Base-by-base conservation (phyloP, 2,329 filamentous ascomycete genomes). In the Fusarium heterosporum region DNA sequence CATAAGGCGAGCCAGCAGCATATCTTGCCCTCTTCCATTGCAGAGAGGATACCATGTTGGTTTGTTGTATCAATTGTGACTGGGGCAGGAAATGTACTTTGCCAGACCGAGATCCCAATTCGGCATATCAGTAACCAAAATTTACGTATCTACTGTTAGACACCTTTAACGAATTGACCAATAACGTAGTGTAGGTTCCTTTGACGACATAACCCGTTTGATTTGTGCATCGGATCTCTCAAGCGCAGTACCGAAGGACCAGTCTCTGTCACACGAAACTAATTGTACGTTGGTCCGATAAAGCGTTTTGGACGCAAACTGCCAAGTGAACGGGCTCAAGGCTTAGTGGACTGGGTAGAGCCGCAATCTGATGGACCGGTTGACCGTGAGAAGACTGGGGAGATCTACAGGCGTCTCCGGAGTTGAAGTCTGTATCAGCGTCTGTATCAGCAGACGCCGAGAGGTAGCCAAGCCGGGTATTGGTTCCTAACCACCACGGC, bases 81-180 rank as follows among this genome's bases (percentile, higher is more conserved):
- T 29, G 51, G 61, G 56, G 41, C 29, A 52, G 28, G 30, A 66
- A 45, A 65, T 71, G 67, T 50, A 62, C 17, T 55, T 72, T 32
- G 57, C 62, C 66, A 69, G 67, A 72, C 68, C 61, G 68, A 71
- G 61, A 57, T 43, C 59, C 57, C 49, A 57, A 67, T 66, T 52
- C 16, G 50, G 66, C 29, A 55, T 52, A 42, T 57, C 12, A 25
- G 40, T 41, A 55, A 34, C 17, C 42, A 47, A 51, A 14, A 61
- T 65, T 68, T 65, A 50, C 54, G 58, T 55, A 67, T 40, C 19
- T 45, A 43, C 34, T 32, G 48, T 57, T 70, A 41, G 55, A 46
- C 38, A 59, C 51, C 17, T 26, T 14, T 40, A 45, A 43, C 32
- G 11, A 40, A 8, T 52, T 22, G 51, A 47, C 66, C 62, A 60